Evolutionary conservation across 1,284 basidiomycete species (phyloP).

Genomic region (Malassezia arunalokei): DNA sequence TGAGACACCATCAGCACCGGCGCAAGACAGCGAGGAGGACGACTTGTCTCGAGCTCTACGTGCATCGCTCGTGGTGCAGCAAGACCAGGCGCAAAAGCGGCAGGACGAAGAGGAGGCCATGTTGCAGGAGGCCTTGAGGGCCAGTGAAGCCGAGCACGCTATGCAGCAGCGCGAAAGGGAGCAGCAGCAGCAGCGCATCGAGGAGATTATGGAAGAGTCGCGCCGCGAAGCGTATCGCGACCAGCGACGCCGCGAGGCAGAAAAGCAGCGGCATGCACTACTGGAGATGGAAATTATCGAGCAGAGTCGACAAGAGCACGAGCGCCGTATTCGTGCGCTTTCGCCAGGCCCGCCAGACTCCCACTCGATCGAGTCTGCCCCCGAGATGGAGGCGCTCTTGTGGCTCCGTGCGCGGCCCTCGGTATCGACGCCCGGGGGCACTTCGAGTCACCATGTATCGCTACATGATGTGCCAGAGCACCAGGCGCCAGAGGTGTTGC

Average conservation of each 20-base stretch:
- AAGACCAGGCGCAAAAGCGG: conserved; percentile 42
- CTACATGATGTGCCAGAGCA: not conserved
- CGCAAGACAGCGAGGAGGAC: conserved; percentile 36
- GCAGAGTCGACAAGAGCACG: conserved; percentile 14
- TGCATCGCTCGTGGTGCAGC: conserved; percentile 44
- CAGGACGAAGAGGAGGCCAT: conserved; percentile 13
- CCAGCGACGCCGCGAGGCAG: conserved; percentile 14
- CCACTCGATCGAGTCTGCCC: not conserved
- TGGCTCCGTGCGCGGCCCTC: conserved; percentile 4
- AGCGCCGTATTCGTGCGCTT: not conserved
- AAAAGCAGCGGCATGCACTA: conserved; percentile 10
- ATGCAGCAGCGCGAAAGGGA: not conserved
- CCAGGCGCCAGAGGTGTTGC: not conserved
- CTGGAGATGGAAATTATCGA: conserved; percentile 13
- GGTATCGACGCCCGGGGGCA: not conserved
- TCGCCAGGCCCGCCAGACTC: not conserved
- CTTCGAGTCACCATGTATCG: not conserved
- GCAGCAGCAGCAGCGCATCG: conserved; percentile 2
- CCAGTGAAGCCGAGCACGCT: conserved; percentile 3
- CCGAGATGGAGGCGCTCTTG: conserved; percentile 8
- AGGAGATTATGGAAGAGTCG: conserved; percentile 5
- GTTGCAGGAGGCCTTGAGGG: conserved; percentile 10
- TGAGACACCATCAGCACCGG: not conserved
- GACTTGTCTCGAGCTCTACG: conserved; percentile 36
- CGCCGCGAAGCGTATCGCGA: conserved; percentile 6